A percentile compares a stretch with the other conserved stretches of the same genome.
Conservation (phyloP, 805 yeast genomes). For the Isabelozyma gotoi region DNA sequence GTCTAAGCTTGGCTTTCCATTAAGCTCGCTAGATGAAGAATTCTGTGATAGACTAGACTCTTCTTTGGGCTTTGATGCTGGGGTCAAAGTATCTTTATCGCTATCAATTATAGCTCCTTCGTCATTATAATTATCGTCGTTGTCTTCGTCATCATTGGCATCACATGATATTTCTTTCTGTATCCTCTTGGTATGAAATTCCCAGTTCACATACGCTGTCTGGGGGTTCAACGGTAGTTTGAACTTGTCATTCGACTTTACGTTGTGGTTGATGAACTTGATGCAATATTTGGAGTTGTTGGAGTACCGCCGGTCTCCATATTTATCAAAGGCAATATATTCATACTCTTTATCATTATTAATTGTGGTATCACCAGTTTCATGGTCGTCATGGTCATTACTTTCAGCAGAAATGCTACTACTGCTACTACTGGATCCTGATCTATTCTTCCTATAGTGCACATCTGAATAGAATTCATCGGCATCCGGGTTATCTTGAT, state of each 20-base stretch:
- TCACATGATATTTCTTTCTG: slow-evolving; percentile 8
- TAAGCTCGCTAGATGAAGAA: background rate
- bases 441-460: background rate
- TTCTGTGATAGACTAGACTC: too few species aligned
- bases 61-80: too few species aligned
- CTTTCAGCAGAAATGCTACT: background rate
- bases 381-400: background rate
- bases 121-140: slow-evolving; percentile 6
- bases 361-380: background rate
- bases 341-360: slow-evolving; percentile 3
- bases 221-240: slow-evolving; percentile 26
- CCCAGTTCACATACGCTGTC: slow-evolving; percentile 31
- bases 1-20: background rate
- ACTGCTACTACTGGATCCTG: background rate
- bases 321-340: slow-evolving; percentile 9
- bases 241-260: background rate
- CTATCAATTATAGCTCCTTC: too few species aligned
- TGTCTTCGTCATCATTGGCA: slow-evolving; percentile 2
- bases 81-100: too few species aligned
- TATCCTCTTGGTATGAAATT: slow-evolving; percentile 19
- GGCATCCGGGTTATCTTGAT: slow-evolving; percentile 19
- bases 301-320: slow-evolving; percentile 12
- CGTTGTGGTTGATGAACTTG: background rate
- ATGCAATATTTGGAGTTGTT: slow-evolving; percentile 7
- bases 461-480: slow-evolving; percentile 21